Evolutionary conservation across 371 early-diverging fungal genomes (phyloP), one percentile per base, ranked within the genome.

Genomic region (Amoeboaphelidium protococcarum): DNA sequence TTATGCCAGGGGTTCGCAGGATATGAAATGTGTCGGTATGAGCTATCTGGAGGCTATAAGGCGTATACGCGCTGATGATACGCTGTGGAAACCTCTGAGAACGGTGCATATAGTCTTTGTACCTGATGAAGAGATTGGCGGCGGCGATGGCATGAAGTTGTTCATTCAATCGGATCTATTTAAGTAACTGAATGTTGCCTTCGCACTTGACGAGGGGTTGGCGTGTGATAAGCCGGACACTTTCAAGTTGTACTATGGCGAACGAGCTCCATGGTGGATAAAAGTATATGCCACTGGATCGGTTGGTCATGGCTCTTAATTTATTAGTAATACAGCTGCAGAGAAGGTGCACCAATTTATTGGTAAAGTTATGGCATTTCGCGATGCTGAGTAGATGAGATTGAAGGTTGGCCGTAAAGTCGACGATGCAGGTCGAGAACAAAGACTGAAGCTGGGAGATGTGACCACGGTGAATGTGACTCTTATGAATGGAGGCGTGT

Each of bases 1-100:
- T 54, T 58, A 66, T 51, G 84, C 81, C 13, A 71, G 84, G 31
- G 84, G 82, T 0, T 50, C 78, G 3, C 81, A 83, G 56, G 84
- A 83, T 55, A 83, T 82, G 82, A 83, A 83, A 58, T 78, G 76
- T 54, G 79, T 81, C 41, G 82, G 82, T 22, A 63, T 63, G 23
- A 63, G 71, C 31, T 80, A 79, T 58, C 62, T 80, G 27, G 81
- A 82, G 56, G 81, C 79, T 25, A 63, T 82, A 27, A 65, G 81
- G 2, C 53, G 49, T 19, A 66, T 77, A 25, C 63, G 69, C 50
- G 51, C 50, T 1, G 49, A 52, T 24, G 73, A 71, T n/a, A n/a
- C n/a, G n/a, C n/a, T n/a, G 22, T 58, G 48, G 52, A 55, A 58
- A 48, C 70, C 71, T 21, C 58, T 56, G 48, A 65, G 79, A 31